Percentiles rank a stretch among this genome's conserved stretches.
These are phyloP conservation scores for Ramaria sp. DNA, from an alignment of 768 basidiomycete genomes.

Conservation along the genomic window DNA sequence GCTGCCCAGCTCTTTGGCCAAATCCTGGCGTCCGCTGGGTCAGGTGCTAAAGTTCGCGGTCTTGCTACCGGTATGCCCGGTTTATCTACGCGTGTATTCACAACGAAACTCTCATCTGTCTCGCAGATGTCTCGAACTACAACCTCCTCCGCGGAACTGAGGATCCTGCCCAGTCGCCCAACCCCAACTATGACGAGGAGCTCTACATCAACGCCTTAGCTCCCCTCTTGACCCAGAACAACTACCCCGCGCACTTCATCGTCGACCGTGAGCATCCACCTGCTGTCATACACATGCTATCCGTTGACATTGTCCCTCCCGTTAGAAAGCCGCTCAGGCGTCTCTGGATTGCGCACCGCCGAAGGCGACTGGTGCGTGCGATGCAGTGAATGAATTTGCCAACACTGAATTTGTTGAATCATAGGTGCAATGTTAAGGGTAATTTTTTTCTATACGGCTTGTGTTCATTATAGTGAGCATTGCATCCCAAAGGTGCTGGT, in stretches of 20 bases:
- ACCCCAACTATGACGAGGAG: constrained; percentile 51
- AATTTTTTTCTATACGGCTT: background rate
- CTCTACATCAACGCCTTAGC: constrained; percentile 49
- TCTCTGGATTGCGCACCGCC: constrained; percentile 45
- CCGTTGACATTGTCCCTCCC: background rate
- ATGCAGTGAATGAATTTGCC: constrained; percentile 16
- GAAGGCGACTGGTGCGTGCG: constrained; percentile 46
- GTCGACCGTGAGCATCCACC: constrained; percentile 32
- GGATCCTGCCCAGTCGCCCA: constrained; percentile 51
- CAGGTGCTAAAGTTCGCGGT: constrained; percentile 48
- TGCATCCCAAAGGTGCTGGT: constrained; percentile 26
- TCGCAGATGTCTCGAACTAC: constrained; percentile 22
- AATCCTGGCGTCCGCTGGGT: constrained; percentile 40
- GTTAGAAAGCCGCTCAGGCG: constrained; percentile 44
- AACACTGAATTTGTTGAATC: constrained; percentile 8
- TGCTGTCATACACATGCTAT: background rate
- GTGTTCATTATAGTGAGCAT: background rate
- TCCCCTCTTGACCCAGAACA: constrained; percentile 30
- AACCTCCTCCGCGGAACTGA: constrained; percentile 35
- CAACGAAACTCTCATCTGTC: background rate
- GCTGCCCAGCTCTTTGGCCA: constrained; percentile 45
- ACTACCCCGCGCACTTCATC: constrained; percentile 53
- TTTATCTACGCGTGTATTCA: no score
- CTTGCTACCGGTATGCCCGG: constrained; percentile 44
- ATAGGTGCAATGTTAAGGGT: constrained; percentile 46